These are phyloP conservation scores for Metroxylon sagu DNA, from an alignment of 176 grass and related monocot species.

Conservation along the genomic window DNA sequence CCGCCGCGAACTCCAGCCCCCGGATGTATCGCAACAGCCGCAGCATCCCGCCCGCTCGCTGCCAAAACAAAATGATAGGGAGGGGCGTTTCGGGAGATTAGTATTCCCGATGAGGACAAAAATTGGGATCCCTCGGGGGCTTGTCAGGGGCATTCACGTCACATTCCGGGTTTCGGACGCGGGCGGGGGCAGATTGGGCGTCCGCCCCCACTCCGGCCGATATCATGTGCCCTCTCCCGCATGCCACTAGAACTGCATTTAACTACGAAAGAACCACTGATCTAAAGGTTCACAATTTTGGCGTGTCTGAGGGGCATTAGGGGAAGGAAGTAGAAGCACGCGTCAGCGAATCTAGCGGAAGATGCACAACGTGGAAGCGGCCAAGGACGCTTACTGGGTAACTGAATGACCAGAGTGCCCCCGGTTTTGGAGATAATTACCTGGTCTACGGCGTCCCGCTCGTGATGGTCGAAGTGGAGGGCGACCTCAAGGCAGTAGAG, in stretches of 20 bases:
- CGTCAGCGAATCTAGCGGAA: constrained; percentile 53
- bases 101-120: too few species aligned
- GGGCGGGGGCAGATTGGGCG: too few species aligned
- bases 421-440: constrained; percentile 14
- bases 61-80: background rate
- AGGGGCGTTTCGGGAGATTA: background rate
- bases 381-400: background rate
- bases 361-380: constrained; percentile 34
- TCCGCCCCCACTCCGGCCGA: too few species aligned
- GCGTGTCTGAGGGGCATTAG: background rate
- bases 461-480: constrained; percentile 42
- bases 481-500: constrained; percentile 96
- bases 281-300: too few species aligned
- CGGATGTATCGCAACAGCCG: constrained; percentile 45
- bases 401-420: constrained; percentile 31
- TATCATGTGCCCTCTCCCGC: too few species aligned
- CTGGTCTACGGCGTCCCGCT: constrained; percentile 40
- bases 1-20: constrained; percentile 64
- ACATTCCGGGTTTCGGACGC: background rate
- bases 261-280: too few species aligned
- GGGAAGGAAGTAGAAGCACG: background rate
- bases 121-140: constrained; percentile 16
- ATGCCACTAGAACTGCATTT: too few species aligned
- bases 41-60: constrained; percentile 38
- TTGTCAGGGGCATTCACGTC: constrained; percentile 20